Percentiles rank a stretch among this genome's conserved stretches.
Evolutionary conservation across 805 yeast species (phyloP).

Genomic region (Zygoascus ofunaensis): DNA sequence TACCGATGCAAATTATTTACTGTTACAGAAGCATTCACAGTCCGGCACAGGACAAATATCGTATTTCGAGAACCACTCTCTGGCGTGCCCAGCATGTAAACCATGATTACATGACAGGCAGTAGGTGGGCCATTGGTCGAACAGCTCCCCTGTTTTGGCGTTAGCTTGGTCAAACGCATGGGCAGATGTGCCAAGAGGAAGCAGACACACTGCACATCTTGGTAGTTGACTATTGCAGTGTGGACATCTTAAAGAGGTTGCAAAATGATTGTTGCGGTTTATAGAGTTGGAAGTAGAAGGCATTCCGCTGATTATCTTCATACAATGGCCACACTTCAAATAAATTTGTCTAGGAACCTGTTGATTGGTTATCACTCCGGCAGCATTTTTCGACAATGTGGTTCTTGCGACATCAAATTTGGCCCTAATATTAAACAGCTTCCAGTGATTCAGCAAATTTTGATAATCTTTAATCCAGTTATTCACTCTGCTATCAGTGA

Average conservation of each 20-base stretch:
- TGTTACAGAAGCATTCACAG: slow-evolving; percentile 73
- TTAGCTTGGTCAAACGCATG: not conserved
- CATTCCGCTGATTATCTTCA: slow-evolving; percentile 26
- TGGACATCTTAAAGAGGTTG: slow-evolving; percentile 41
- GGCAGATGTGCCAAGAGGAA: slow-evolving; percentile 53
- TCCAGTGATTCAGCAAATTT: slow-evolving; percentile 67
- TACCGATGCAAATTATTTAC: slow-evolving; percentile 4
- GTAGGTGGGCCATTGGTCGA: slow-evolving; percentile 83
- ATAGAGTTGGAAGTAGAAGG: not conserved
- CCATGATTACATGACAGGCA: slow-evolving; percentile 90
- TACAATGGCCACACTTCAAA: slow-evolving; percentile 76
- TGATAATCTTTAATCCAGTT: slow-evolving; percentile 66
- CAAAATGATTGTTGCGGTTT: not conserved
- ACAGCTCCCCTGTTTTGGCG: slow-evolving; percentile 20
- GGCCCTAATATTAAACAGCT: slow-evolving; percentile 67
- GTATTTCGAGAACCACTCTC: slow-evolving; percentile 88
- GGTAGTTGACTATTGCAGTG: slow-evolving; percentile 85
- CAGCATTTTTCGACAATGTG: slow-evolving; percentile 45
- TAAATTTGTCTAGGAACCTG: slow-evolving; percentile 65
- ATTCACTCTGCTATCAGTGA: slow-evolving; percentile 60
- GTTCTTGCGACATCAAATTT: slow-evolving; percentile 74
- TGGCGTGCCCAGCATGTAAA: slow-evolving; percentile 90
- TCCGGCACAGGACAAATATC: slow-evolving; percentile 91
- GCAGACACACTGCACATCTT: slow-evolving; percentile 78
- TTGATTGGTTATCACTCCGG: slow-evolving; percentile 40